Evolutionary conservation across 2,329 filamentous ascomycete genomes (phyloP), one percentile per base, ranked within the genome.

Genomic region (Trichoderma sp.): DNA sequence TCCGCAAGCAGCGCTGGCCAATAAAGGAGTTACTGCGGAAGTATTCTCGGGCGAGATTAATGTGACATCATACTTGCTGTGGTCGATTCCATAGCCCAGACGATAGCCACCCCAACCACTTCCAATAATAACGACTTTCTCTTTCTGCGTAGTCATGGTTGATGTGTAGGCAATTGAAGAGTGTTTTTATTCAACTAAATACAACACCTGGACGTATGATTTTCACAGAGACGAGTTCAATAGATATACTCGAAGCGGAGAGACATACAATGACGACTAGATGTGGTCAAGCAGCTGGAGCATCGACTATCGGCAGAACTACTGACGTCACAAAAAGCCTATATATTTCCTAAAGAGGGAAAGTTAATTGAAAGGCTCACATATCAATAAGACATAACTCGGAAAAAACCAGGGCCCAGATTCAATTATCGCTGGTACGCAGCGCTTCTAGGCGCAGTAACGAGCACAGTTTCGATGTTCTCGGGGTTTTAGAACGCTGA

Each of bases 141-240:
- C 40, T n/a, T 43, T 43, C 19, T 43, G 40, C 4, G 40, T 4
- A 10, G 40, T 16, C 40, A 43, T 43, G 19, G 6, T 6, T 43
- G 40, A n/a, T n/a, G 6, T 43, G 19, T 43, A n/a, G 19, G 8
- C 2, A 10, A n/a, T 8, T 19, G 5, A 13, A 43, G 6, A 19
- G 37, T 8, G 40, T 10, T 3, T 43, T 19, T 43, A 8, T n/a
- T 43, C 7, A n/a, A 6, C 8, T n/a, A 8, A n/a, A 43, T 43
- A 8, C 7, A 6, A 10, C 6, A 8, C 0, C 6, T 4, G 1
- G 7, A 4, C 6, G 2, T 19, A 10, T n/a, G 7, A n/a, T 19
- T n/a, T 6, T 43, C 40, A 43, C 5, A 43, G 10, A 6, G 40
- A 8, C 40, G n/a, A 6, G 16, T n/a, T 3, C 40, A n/a, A 43